These are phyloP conservation scores for Epichloe gansuensis DNA, from an alignment of 2,329 filamentous ascomycete genomes.

Conservation along the genomic window DNA sequence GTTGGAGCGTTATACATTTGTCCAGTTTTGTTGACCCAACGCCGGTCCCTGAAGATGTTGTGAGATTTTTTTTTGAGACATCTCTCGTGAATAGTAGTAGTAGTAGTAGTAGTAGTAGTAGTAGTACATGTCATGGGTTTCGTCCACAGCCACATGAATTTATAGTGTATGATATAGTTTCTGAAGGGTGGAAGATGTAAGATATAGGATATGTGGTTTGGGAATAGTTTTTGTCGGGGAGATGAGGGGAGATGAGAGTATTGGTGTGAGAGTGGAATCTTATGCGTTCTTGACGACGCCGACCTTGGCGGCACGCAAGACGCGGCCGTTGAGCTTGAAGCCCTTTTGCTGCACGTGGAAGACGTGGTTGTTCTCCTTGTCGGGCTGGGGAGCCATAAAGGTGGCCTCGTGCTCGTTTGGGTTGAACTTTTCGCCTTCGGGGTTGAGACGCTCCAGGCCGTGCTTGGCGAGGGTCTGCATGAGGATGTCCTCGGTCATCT, in stretches of 20 bases:
- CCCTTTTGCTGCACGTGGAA: conserved; percentile 94
- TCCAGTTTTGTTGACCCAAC: conserved; percentile 17
- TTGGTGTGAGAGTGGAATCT: conserved; percentile 4
- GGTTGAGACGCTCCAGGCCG: conserved; percentile 81
- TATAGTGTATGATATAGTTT: conserved; percentile 3
- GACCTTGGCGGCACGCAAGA: conserved; percentile 87
- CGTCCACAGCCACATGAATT: conserved; percentile 1
- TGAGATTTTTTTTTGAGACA: conserved; percentile 3
- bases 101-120: conserved; percentile 13
- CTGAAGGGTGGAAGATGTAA: neutral
- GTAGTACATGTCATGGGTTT: conserved; percentile 11
- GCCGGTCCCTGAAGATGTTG: conserved; percentile 17
- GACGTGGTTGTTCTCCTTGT: conserved; percentile 81
- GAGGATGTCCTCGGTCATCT: conserved; percentile 88
- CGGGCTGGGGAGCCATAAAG: conserved; percentile 79
- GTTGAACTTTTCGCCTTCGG: conserved; percentile 78
- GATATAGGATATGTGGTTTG: neutral
- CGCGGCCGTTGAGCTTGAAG: conserved; percentile 82
- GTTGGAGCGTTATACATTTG: conserved; percentile 34
- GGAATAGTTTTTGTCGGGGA: neutral
- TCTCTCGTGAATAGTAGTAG: neutral
- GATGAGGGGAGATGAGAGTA: neutral
- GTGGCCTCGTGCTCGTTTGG: conserved; percentile 94
- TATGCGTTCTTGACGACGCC: conserved; percentile 80
- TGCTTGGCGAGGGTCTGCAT: conserved; percentile 87